Base-by-base conservation (phyloP, 2,329 filamentous ascomycete species). In the Claviceps fusiformis region DNA sequence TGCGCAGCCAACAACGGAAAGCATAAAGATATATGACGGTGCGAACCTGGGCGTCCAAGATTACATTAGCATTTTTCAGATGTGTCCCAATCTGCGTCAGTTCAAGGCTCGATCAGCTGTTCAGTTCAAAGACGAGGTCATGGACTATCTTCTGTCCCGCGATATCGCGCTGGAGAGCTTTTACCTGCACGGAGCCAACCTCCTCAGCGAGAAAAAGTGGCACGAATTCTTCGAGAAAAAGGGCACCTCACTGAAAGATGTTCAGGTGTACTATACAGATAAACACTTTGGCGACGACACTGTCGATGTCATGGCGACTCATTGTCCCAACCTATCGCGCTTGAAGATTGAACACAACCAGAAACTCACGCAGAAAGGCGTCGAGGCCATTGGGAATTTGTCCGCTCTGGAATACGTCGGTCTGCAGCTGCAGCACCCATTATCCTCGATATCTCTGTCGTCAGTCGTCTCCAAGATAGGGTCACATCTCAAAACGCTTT, bases 251-350 rank as follows among this genome's bases (percentile, higher is more conserved):
- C 75, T 96, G 13, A 79, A 82, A 61, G 76, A 76, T 0, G 69
- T 97, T 24, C 87, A 90, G 62, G 77, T 96, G 2, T 90, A 89
- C 63, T 90, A 86, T 70, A 86, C 93, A 0, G 90, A 96, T 67
- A 85, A 79, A 53, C 83, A 91, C 37, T 86, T 97, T 60, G 82
- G 84, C 45, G 85, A 95, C 57, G 78, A 86, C 8, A 81, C 81
- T 1, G 72, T 93, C 1, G 66, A 74, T 15, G 68, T 77, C n/a
- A 73, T 96, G 57, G 75, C 77, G 29, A 72, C 76, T 7, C 71
- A 78, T 57, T 92, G 88, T 61, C 82, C 83, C 0, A 78, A 82
- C 27, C 74, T 97, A 15, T 75, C 75, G 50, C 83, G 87, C 3
- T 74, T 97, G 53, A 96, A 95, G 69, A 73, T 96, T 41, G 82